These are phyloP conservation scores for Gautieria morchelliformis DNA, from an alignment of 768 basidiomycete genomes.

Conservation along the genomic window DNA sequence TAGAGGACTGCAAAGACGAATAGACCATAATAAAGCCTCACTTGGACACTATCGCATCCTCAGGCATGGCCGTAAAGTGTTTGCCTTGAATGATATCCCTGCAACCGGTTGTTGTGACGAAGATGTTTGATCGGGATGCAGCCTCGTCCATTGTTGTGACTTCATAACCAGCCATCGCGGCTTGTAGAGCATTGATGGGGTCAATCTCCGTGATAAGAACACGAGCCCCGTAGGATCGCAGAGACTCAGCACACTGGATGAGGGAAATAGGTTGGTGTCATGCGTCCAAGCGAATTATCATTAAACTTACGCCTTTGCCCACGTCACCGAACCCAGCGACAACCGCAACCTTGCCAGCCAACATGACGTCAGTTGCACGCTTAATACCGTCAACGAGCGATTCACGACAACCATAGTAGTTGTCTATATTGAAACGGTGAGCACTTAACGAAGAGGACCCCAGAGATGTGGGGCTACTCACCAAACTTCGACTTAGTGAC, in stretches of 20 bases:
- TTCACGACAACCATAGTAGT: slow-evolving; percentile 98
- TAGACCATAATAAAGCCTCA: slow-evolving; percentile 28
- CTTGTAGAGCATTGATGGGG: slow-evolving; percentile 99
- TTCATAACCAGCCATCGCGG: slow-evolving; percentile 99
- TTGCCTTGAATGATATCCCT: slow-evolving; percentile 89
- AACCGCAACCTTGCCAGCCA: slow-evolving; percentile 98
- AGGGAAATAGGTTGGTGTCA: slow-evolving; percentile 7
- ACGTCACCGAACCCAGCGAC: slow-evolving; percentile 99
- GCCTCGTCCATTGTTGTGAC: slow-evolving; percentile 98
- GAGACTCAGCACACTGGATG: slow-evolving; percentile 88
- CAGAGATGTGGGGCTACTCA: background rate
- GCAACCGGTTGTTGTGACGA: slow-evolving; percentile 98
- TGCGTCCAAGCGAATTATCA: background rate
- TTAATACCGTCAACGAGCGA: slow-evolving; percentile 99
- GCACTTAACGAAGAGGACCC: background rate
- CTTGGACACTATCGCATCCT: slow-evolving; percentile 99
- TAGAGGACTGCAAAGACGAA: background rate
- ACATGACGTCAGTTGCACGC: slow-evolving; percentile 99
- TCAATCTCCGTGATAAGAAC: slow-evolving; percentile 97
- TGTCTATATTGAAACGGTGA: slow-evolving; percentile 35
- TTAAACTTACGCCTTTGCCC: slow-evolving; percentile 84
- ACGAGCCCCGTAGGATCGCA: slow-evolving; percentile 94
- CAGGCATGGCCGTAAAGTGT: slow-evolving; percentile 92
- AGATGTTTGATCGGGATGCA: slow-evolving; percentile 79
- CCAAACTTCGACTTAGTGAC: slow-evolving; percentile 98